These are phyloP conservation scores for Trapa incisa DNA, from an alignment of 345 rosid genomes.

Conservation along the genomic window DNA sequence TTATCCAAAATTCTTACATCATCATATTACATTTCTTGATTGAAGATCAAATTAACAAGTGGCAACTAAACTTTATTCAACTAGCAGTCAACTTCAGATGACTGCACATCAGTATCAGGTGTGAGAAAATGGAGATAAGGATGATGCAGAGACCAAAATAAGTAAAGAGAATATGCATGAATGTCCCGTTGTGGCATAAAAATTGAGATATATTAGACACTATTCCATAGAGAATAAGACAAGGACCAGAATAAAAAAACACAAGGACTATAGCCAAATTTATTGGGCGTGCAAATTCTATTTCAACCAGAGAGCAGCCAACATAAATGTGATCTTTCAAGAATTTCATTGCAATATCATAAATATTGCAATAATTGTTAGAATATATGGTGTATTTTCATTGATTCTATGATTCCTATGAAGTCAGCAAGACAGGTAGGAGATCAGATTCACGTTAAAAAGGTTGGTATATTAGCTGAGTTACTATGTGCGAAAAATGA, in stretches of 20 bases:
- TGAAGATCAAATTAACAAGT: not conserved
- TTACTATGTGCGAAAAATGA: not conserved
- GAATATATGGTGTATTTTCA: not conserved
- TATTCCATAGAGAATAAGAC: not conserved
- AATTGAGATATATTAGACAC: not conserved
- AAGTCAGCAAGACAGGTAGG: not conserved
- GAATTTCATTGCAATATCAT: too few relatives aligned
- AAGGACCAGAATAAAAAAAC: too few relatives aligned
- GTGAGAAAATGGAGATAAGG: not conserved
- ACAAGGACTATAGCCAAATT: too few relatives aligned
- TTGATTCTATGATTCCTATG: not conserved
- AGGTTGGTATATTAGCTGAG: not conserved
- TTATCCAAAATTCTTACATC: not conserved
- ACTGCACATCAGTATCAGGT: not conserved
- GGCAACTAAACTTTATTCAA: not conserved
- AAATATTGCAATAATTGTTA: too few relatives aligned
- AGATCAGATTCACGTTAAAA: not conserved
- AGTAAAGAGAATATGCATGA: not conserved
- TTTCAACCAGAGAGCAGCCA: not conserved
- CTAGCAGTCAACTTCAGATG: not conserved
- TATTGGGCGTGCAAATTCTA: not conserved
- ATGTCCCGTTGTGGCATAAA: too few relatives aligned
- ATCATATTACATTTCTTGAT: not conserved
- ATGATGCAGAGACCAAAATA: not conserved
- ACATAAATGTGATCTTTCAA: too few relatives aligned